phyloP scores from a whole-genome alignment of 805 yeast species.

The Sugiyamaella smithiae region DNA sequence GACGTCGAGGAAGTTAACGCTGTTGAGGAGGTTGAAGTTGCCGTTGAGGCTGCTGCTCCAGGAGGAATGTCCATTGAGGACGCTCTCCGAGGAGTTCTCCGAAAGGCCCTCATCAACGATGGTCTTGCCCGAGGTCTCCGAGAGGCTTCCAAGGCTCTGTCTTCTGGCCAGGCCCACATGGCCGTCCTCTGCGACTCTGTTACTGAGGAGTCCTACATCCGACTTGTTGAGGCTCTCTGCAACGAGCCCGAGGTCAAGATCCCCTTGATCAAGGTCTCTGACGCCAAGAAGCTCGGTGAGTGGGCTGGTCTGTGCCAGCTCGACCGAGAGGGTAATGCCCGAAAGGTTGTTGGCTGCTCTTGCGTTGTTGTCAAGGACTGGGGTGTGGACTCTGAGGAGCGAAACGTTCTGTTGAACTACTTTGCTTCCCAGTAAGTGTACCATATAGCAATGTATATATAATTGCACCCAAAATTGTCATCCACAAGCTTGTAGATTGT shows the following conservation, averaged over 20 bases:
- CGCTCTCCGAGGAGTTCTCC: conserved; percentile 95
- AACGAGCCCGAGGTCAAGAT: conserved; percentile 95
- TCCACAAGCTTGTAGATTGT: no score
- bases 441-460: neutral
- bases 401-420: conserved; percentile 93
- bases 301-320: conserved; percentile 99
- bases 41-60: conserved; percentile 74
- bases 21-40: conserved; percentile 78
- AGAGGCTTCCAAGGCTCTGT: conserved; percentile 98
- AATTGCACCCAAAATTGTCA: no score
- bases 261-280: conserved; percentile 98
- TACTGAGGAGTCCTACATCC: conserved; percentile 94
- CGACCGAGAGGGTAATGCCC: conserved; percentile 99
- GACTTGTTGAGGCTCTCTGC: conserved; percentile 98
- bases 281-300: conserved; percentile 99
- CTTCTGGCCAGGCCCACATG: conserved; percentile 96
- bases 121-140: conserved; percentile 99
- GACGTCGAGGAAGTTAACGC: conserved; percentile 89
- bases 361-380: conserved; percentile 99
- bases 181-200: conserved; percentile 97
- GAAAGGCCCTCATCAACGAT: conserved; percentile 96
- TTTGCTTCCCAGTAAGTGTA: conserved; percentile 75
- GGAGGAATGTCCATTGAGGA: conserved; percentile 95
- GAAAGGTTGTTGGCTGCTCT: conserved; percentile 99
- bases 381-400: conserved; percentile 99